Percentiles rank a stretch among this genome's conserved stretches.
Evolutionary conservation across 345 rosid species (phyloP).

Genomic region (Aquilaria sinensis): DNA sequence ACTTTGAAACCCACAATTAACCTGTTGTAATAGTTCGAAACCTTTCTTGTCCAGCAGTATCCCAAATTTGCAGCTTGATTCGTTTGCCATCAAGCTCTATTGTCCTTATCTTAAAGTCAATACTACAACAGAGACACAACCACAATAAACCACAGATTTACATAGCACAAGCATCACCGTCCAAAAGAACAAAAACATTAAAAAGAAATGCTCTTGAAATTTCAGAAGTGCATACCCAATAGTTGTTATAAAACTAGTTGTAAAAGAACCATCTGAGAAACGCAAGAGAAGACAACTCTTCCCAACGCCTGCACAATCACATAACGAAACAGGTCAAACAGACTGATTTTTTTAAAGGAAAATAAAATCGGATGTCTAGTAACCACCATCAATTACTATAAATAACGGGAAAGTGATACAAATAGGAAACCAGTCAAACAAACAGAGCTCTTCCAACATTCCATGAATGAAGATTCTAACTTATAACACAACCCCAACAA

Average conservation of each 20-base stretch:
- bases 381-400: no score
- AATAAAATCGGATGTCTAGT: no score
- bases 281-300: slow-evolving; percentile 79
- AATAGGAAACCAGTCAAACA: background rate
- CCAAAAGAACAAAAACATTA: background rate
- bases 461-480: no score
- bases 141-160: background rate
- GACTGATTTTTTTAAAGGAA: no score
- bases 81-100: slow-evolving; percentile 92
- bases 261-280: slow-evolving; percentile 75
- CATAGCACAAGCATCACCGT: background rate
- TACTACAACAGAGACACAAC: slow-evolving; percentile 29
- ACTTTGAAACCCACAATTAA: slow-evolving; percentile 21
- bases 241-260: slow-evolving; percentile 70
- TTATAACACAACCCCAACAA: background rate
- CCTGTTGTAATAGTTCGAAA: slow-evolving; percentile 94
- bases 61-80: slow-evolving; percentile 97
- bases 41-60: slow-evolving; percentile 82
- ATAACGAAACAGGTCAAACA: background rate
- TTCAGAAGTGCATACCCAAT: slow-evolving; percentile 36
- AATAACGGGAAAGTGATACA: no score
- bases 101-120: slow-evolving; percentile 95
- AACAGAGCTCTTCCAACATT: background rate
- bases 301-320: slow-evolving; percentile 34
- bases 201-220: background rate